Evolutionary conservation across 2,329 filamentous ascomycete genomes (phyloP).

Genomic region (Neospermospora avenae): DNA sequence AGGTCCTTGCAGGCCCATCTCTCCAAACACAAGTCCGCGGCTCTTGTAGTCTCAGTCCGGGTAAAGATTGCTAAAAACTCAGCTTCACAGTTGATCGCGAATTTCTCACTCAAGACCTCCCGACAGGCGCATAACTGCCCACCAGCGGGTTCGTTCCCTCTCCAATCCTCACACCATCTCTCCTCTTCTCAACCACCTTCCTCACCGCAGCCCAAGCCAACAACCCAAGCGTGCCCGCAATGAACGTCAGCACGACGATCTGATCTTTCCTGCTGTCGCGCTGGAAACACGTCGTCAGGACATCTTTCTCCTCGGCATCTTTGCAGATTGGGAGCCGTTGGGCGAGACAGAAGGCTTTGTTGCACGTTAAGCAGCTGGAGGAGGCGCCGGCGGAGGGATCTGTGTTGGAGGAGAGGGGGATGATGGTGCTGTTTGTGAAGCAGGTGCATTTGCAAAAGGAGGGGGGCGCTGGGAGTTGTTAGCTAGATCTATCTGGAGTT

Average conservation of each 20-base stretch:
- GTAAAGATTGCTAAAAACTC: no score
- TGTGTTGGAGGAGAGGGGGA: constrained; percentile 39
- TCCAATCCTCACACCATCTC: constrained; percentile 26
- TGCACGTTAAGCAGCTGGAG: constrained; percentile 58
- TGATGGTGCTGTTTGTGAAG: constrained; percentile 67
- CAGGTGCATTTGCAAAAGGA: constrained; percentile 70
- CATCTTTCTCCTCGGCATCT: constrained; percentile 57
- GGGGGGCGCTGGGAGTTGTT: constrained; percentile 48
- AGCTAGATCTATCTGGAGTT: constrained; percentile 14
- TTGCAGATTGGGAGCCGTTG: constrained; percentile 61
- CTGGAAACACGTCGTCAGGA: constrained; percentile 63
- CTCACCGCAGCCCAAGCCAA: constrained; percentile 57
- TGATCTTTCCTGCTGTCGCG: constrained; percentile 65
- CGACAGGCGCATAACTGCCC: constrained; percentile 29
- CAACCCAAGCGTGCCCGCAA: constrained; percentile 55
- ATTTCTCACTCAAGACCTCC: constrained; percentile 12
- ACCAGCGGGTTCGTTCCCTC: constrained; percentile 10
- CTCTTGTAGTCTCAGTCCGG: background rate
- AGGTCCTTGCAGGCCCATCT: background rate
- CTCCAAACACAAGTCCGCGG: background rate
- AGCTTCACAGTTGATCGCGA: background rate
- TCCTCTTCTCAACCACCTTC: constrained; percentile 44
- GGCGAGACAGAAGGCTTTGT: constrained; percentile 60
- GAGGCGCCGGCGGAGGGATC: constrained; percentile 34
- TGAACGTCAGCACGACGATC: constrained; percentile 63